Evolutionary conservation across 345 rosid species (phyloP).

Genomic region (Clarkia xantiana): DNA sequence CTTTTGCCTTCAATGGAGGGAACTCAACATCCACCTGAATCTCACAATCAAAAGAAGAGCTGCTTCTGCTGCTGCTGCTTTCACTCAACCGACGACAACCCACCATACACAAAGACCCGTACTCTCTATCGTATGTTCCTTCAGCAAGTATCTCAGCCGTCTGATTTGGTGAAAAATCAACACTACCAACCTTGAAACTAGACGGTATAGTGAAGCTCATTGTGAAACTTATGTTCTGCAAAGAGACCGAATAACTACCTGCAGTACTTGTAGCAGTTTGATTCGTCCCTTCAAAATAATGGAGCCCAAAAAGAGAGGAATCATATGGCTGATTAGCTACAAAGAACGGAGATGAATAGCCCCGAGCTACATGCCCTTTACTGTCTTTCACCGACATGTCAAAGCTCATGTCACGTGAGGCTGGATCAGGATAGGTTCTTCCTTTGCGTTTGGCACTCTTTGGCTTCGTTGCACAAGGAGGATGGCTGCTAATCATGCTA

Average conservation of each 20-base stretch:
- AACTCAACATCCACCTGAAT: slow-evolving; percentile 39
- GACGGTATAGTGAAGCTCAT: slow-evolving; percentile 21
- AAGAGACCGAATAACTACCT: slow-evolving; percentile 15
- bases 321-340: slow-evolving; percentile 38
- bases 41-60: slow-evolving; percentile 43
- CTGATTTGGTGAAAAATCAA: slow-evolving; percentile 10
- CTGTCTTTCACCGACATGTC: slow-evolving; percentile 30
- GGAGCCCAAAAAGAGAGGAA: background rate
- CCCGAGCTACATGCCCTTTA: slow-evolving; percentile 27
- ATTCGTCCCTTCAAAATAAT: background rate
- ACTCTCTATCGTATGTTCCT: slow-evolving; percentile 48
- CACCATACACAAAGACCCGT: slow-evolving; percentile 71
- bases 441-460: slow-evolving; percentile 24
- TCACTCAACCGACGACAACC: slow-evolving; percentile 42
- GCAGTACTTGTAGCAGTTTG: slow-evolving; percentile 6
- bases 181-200: slow-evolving; percentile 13
- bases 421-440: slow-evolving; percentile 35
- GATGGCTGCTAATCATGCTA: slow-evolving; percentile 15
- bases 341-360: slow-evolving; percentile 45
- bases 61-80: slow-evolving; percentile 10
- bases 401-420: slow-evolving; percentile 61
- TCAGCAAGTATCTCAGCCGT: slow-evolving; percentile 49
- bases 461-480: slow-evolving; percentile 25
- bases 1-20: slow-evolving; percentile 38
- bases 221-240: slow-evolving; percentile 52